Base-by-base conservation (phyloP, 176 grass and related monocot species). In the Coix lacrymajobi region DNA sequence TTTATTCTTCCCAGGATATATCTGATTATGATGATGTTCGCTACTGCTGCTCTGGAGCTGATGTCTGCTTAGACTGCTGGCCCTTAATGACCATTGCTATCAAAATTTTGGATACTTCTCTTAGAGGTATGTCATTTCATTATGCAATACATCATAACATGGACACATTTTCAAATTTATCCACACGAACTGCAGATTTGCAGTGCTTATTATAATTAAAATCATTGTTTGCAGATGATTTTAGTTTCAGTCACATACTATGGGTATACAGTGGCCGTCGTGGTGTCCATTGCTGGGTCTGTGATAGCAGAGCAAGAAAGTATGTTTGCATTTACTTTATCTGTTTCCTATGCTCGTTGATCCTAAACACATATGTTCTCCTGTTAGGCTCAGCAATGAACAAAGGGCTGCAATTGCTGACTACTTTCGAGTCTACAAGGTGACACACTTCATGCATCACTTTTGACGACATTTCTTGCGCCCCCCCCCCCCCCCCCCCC, bases 261-360 rank as follows among this genome's bases (percentile, higher is more conserved):
- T 98, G 96, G 96, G 93, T 92, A 49, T 98, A 93, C 77, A 95
- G 96, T 93, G 96, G 93, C 6, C 87, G 91, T 32, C 96, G 93
- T 85, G 93, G 96, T 84, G 96, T 98, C 32, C 96, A 98, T 84
- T 98, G 96, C 83, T 98, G 96, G 96, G 93, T 98, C 54, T 98
- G 96, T 83, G 96, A 98, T 86, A 87, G 77, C 37, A 90, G 78
- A 90, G 93, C 93, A 74, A 95, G 96, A 93, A 98, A 84, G 96
- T 98, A 85, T 52, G 76, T 10, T 24, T 4, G 33, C 58, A 62
- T 73, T 1, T 81, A 57, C 38, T 66, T 64, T 12, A 7, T 67
- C 75, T 87, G 34, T 44, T 75, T 77, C 14, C 11, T 73, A 79
- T 37, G 16, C 57, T 75, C 38, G n/a, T 1, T 64, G 31, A 68